Evolutionary conservation across 2,329 filamentous ascomycete genomes (phyloP).

Genomic region (Didymella segeticola): DNA sequence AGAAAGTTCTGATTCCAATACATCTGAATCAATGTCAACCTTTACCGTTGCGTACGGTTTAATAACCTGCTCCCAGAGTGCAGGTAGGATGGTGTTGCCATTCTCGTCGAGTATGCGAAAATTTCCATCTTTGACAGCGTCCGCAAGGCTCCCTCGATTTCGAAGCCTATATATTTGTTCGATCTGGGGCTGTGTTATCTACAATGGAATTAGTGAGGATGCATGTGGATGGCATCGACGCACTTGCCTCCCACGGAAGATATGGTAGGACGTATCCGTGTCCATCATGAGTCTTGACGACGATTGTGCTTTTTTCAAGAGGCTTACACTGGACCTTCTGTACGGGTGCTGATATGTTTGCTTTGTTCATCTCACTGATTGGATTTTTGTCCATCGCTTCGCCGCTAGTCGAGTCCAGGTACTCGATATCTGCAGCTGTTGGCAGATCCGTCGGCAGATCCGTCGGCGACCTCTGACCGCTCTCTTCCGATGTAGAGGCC

Average conservation of each 20-base stretch:
- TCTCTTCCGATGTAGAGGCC: neutral
- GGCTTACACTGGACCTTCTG: no score
- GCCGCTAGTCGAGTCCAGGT: neutral
- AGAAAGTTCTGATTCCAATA: neutral
- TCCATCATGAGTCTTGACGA: slow-evolving; percentile 7
- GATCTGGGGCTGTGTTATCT: neutral
- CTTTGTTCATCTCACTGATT: no score
- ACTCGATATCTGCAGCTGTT: neutral
- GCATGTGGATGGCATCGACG: neutral
- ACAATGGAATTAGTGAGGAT: neutral
- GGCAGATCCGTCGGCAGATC: neutral
- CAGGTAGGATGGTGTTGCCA: slow-evolving; percentile 26
- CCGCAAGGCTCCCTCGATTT: neutral
- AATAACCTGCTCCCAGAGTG: slow-evolving; percentile 27
- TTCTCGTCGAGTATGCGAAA: slow-evolving; percentile 22
- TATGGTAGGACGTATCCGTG: slow-evolving; percentile 8
- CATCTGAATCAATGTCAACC: slow-evolving; percentile 7
- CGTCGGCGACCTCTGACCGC: neutral
- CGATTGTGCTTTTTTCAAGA: neutral
- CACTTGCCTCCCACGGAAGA: slow-evolving; percentile 7
- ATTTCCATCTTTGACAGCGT: slow-evolving; percentile 16
- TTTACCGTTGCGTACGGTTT: slow-evolving; percentile 10
- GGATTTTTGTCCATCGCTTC: neutral
- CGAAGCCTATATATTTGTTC: slow-evolving; percentile 8
- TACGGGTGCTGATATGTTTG: neutral